Evolutionary conservation across 2,329 filamentous ascomycete species (phyloP).

Genomic region (Fusarium gaditjirri): DNA sequence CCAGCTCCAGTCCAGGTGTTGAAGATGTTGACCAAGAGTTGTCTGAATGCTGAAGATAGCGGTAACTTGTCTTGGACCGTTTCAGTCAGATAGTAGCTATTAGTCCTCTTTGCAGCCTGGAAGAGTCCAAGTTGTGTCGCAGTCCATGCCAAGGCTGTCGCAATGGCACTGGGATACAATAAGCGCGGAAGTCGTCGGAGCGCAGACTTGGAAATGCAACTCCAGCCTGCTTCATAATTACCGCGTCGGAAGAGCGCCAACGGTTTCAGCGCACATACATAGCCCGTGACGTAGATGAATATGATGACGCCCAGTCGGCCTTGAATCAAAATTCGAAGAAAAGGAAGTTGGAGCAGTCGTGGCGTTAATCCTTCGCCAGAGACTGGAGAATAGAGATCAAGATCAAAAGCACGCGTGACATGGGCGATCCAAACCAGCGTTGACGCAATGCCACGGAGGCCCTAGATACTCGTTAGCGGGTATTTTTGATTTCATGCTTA

Average conservation of each 20-base stretch:
- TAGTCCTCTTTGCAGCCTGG: background rate
- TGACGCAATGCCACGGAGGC: background rate
- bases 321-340: background rate
- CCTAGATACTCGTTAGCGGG: background rate
- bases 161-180: background rate
- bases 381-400: background rate
- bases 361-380: background rate
- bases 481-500: rapidly evolving
- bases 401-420: background rate
- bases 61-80: background rate
- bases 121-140: background rate
- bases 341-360: background rate
- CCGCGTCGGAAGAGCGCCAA: background rate
- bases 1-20: background rate
- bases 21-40: background rate
- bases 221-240: background rate
- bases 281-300: background rate
- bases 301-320: background rate
- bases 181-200: background rate
- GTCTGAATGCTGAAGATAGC: background rate
- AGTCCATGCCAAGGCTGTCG: background rate
- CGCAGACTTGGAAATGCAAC: background rate
- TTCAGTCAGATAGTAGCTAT: background rate
- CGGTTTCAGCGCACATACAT: background rate
- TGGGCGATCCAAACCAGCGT: background rate